Evolutionary conservation across 495 filamentous ascomycete genomes (phyloP), one percentile per base, ranked within the genome.

Genomic region (Penicillium riverlandense): DNA sequence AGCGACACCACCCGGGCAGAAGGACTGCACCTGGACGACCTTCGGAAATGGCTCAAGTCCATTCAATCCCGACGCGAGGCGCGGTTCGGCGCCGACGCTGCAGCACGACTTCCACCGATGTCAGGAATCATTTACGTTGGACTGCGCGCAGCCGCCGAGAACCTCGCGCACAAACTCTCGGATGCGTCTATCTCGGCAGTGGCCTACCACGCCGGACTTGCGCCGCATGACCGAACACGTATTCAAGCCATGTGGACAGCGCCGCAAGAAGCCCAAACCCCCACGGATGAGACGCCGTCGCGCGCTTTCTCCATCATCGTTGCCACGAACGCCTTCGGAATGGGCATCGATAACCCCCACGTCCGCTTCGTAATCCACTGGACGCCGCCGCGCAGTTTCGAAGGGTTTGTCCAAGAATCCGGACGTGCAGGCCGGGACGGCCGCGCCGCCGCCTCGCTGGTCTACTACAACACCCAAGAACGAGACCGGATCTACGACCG

Each of bases 331-430:
- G 91, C 91, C 0, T 96, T 96, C 49, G 91, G 91, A 7, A 96
- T 98, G 91, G 91, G 91, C 4, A 96, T 98, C 52, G 90, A 96
- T 55, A 96, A 95, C 63, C 78, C 90, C 28, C 82, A 92, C 52
- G 91, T 97, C 11, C 80, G 90, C 3, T 96, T 96, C 54, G 88
- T 97, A 2, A 78, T 94, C 4, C 91, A 97, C 61, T 96, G 90
- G 90, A 83, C 85, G 41, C 69, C 95, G 11, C 87, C 90, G 9
- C 92, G 91, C 55, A 88, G 82, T 29, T 95, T 96, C 59, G 91
- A 96, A 61, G 89, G 90, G 2, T 95, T 88, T 48, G 96, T 96
- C 49, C 91, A 97, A 65, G 91, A 97, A 74, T 90, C 88, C 7
- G 91, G 91, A 0, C 82, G 91, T 37, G 91, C 90, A 15, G 91